These are phyloP conservation scores for Exserohilum rostratum DNA, from an alignment of 2,329 filamentous ascomycete species.

Conservation along the genomic window DNA sequence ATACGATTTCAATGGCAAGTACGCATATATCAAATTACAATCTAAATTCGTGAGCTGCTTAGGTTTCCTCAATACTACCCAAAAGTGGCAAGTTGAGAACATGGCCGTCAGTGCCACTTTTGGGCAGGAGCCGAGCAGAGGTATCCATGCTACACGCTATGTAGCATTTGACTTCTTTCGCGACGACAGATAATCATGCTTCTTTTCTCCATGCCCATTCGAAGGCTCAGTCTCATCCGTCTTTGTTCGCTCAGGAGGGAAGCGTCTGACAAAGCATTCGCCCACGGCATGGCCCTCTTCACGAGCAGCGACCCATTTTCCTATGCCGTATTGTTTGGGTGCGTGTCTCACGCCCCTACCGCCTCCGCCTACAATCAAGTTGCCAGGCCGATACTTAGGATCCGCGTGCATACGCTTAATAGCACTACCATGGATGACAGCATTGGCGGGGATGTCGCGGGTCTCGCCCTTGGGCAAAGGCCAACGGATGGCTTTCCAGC, in stretches of 20 bases:
- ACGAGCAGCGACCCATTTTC: conserved; percentile 72
- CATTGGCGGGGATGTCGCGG: conserved; percentile 74
- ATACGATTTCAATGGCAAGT: too few species aligned
- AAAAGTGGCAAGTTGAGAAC: too few species aligned
- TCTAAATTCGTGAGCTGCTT: too few species aligned
- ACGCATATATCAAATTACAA: too few species aligned
- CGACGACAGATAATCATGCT: not conserved
- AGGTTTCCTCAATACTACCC: too few species aligned
- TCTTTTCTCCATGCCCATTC: not conserved
- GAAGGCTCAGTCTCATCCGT: conserved; percentile 5
- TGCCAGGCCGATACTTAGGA: conserved; percentile 72
- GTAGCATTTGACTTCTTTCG: not conserved
- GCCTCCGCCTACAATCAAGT: conserved; percentile 79
- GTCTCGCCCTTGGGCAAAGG: conserved; percentile 78
- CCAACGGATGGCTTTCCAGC: conserved; percentile 82
- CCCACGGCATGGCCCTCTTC: conserved; percentile 71
- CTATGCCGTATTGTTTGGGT: conserved; percentile 67
- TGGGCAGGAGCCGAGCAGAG: not conserved
- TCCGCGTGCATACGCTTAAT: conserved; percentile 72
- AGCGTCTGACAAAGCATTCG: conserved; percentile 65
- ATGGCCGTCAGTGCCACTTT: not conserved
- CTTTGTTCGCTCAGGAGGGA: conserved; percentile 19
- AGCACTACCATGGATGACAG: conserved; percentile 74
- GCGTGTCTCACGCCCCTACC: conserved; percentile 71
- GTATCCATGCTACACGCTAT: not conserved